Conservation (phyloP, 2,329 filamentous ascomycete genomes). For the Neofusicoccum kwambonambiense region DNA sequence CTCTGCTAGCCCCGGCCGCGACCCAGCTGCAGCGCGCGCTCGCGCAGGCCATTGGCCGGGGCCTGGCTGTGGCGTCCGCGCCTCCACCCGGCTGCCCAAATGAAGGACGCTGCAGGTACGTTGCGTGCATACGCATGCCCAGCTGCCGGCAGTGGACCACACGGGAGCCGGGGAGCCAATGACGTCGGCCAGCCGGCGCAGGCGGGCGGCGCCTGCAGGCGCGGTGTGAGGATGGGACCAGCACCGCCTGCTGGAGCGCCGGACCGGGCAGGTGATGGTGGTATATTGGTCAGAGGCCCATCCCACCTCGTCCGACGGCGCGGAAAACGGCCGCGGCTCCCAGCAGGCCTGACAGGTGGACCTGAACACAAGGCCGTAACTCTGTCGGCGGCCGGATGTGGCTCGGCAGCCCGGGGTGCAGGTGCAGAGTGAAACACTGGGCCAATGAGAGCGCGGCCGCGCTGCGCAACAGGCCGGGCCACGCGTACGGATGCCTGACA, state of each 20-base stretch:
- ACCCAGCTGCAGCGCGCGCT: too few species aligned
- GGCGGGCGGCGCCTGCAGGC: neutral
- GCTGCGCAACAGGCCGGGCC: neutral
- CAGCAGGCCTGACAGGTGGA: neutral
- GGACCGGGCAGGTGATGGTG: neutral
- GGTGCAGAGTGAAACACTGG: neutral
- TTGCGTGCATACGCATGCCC: conserved; percentile 10
- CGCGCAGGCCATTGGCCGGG: too few species aligned
- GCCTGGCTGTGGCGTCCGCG: neutral
- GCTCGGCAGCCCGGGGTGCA: neutral
- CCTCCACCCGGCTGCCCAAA: neutral
- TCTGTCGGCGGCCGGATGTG: neutral
- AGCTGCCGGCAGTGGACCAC: conserved; percentile 4
- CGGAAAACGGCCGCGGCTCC: neutral
- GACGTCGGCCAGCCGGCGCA: neutral
- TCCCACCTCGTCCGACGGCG: too few species aligned
- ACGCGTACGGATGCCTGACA: conserved; percentile 13
- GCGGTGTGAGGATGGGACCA: neutral
- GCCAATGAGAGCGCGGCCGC: neutral
- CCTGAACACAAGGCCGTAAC: neutral
- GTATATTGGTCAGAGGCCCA: neutral
- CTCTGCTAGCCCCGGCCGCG: too few species aligned
- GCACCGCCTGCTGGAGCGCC: neutral
- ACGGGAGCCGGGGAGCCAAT: neutral
- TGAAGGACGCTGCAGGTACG: conserved; percentile 13